These are phyloP conservation scores for Ceratobasidium sp. DNA, from an alignment of 1,284 basidiomycete species.

Conservation along the genomic window DNA sequence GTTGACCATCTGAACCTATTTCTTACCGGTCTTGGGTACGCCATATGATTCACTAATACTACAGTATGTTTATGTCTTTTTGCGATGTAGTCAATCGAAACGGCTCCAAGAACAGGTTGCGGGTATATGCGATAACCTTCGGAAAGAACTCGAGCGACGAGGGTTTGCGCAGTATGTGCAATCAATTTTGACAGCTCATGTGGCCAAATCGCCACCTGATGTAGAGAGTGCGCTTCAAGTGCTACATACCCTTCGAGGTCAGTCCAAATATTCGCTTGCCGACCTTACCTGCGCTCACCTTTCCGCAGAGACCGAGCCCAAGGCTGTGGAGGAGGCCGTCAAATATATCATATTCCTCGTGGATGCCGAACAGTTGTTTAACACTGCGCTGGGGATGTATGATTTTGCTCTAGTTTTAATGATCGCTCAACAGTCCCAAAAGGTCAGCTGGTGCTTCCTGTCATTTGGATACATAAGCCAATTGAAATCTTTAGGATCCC, in stretches of 20 bases:
- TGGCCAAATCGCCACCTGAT: conserved; percentile 92
- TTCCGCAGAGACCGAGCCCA: conserved; percentile 72
- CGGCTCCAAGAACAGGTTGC: conserved; percentile 72
- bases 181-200: conserved; percentile 91
- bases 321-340: conserved; percentile 92
- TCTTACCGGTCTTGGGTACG: conserved; percentile 85
- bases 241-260: conserved; percentile 76
- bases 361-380: conserved; percentile 91
- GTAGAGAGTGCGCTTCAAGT: conserved; percentile 82
- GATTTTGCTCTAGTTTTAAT: conserved; percentile 96
- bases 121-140: conserved; percentile 83
- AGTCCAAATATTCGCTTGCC: conserved; percentile 51
- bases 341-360: conserved; percentile 99
- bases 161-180: conserved; percentile 88
- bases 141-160: conserved; percentile 76
- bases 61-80: neutral
- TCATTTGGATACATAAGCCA: neutral
- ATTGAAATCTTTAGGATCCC: conserved; percentile 76
- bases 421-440: conserved; percentile 97
- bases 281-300: conserved; percentile 22
- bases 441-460: conserved; percentile 65
- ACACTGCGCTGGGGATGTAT: conserved; percentile 98
- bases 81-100: conserved; percentile 67
- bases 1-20: conserved; percentile 96
- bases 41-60: conserved; percentile 41